A percentile compares a stretch with the other conserved stretches of the same genome.
Evolutionary conservation across 768 basidiomycete species (phyloP).

Genomic region (Tephrocybe sp.): DNA sequence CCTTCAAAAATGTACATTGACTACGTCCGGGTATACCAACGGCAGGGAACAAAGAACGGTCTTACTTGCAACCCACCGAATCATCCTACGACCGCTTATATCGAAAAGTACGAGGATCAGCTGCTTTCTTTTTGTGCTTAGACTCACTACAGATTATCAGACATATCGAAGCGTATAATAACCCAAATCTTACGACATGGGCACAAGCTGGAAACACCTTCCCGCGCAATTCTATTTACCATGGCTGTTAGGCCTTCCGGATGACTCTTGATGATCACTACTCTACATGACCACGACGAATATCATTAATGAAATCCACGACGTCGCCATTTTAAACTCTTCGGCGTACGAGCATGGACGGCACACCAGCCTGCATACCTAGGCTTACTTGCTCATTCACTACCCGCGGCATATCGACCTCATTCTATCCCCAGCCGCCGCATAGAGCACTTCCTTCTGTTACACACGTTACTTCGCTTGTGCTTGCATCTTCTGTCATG

Average conservation of each 20-base stretch:
- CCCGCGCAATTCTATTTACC: constrained; percentile 61
- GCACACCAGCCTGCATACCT: background rate
- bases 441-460: constrained; percentile 6
- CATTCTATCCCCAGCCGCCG: background rate
- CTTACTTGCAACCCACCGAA: constrained; percentile 79
- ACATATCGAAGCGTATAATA: constrained; percentile 58
- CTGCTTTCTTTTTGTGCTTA: background rate
- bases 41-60: constrained; percentile 63
- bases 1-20: constrained; percentile 84
- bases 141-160: constrained; percentile 22
- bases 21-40: constrained; percentile 89
- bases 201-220: constrained; percentile 69
- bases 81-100: constrained; percentile 81
- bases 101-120: constrained; percentile 47
- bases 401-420: background rate
- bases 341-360: background rate
- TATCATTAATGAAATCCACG: constrained; percentile 2
- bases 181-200: constrained; percentile 90
- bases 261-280: background rate
- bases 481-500: constrained; percentile 15
- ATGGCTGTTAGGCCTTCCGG: constrained; percentile 35
- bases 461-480: constrained; percentile 12
- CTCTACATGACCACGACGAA: constrained; percentile 5
- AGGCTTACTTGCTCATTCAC: background rate
- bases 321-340: background rate